phyloP scores from a whole-genome alignment of 208 protist genomes.

The Novymonas esmeraldas region DNA sequence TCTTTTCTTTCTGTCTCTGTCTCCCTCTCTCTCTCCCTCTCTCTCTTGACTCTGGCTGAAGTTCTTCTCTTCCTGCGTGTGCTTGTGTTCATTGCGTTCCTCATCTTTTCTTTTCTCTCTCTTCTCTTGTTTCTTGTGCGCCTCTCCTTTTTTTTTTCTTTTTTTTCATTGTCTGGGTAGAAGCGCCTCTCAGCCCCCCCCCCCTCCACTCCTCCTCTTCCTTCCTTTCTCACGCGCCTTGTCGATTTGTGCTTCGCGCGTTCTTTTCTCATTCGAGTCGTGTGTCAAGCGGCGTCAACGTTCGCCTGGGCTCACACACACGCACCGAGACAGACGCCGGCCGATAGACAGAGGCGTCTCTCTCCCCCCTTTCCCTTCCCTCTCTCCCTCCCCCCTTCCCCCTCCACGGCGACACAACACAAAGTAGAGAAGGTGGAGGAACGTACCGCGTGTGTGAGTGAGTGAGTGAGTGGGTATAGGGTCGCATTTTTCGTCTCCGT shows the following conservation, averaged over 20 bases:
- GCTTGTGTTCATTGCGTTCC: not conserved
- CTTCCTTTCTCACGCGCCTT: not conserved
- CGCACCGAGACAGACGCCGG: too few relatives aligned
- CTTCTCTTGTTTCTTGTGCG: not conserved
- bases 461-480: too few relatives aligned
- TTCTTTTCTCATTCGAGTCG: too few relatives aligned
- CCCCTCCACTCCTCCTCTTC: not conserved
- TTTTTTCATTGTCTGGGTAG: slow-evolving; percentile 3
- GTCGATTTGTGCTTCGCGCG: too few relatives aligned
- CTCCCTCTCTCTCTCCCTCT: not conserved
- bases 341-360: too few relatives aligned
- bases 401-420: too few relatives aligned
- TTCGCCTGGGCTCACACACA: too few relatives aligned
- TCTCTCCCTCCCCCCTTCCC: not conserved
- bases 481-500: not conserved
- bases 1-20: not conserved
- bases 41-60: too few relatives aligned
- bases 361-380: not conserved
- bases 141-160: slow-evolving; percentile 3
- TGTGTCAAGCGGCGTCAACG: too few relatives aligned
- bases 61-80: not conserved
- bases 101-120: not conserved
- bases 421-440: too few relatives aligned
- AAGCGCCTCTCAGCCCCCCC: not conserved
- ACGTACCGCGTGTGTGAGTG: too few relatives aligned